These are phyloP conservation scores for Cercospora canescens DNA, from an alignment of 2,329 filamentous ascomycete genomes.

Conservation along the genomic window DNA sequence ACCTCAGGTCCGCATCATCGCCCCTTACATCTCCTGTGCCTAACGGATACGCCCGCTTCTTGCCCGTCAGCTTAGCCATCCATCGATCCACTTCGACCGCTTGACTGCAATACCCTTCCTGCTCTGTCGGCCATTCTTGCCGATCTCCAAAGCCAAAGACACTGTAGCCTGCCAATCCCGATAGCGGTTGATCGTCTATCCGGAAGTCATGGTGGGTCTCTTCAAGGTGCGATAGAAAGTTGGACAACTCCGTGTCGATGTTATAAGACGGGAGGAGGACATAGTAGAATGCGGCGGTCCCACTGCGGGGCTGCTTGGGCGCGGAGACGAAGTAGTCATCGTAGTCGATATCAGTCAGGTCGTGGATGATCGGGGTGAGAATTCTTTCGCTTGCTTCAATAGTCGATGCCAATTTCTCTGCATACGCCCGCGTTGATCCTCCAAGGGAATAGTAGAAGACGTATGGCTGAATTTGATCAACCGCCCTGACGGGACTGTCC, in stretches of 20 bases:
- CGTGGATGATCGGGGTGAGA: conserved; percentile 65
- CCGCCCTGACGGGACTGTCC: conserved; percentile 1
- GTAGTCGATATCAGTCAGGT: conserved; percentile 84
- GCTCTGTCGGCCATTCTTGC: conserved; percentile 88
- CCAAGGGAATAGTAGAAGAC: conserved; percentile 91
- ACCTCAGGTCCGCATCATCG: conserved; percentile 60
- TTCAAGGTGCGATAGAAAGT: conserved; percentile 79
- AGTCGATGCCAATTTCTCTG: conserved; percentile 62
- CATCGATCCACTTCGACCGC: conserved; percentile 88
- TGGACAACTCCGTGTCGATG: conserved; percentile 88
- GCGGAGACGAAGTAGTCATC: conserved; percentile 87
- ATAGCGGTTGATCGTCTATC: conserved; percentile 84
- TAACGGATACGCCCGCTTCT: conserved; percentile 83
- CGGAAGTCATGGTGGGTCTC: conserved; percentile 97
- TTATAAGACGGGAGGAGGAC: conserved; percentile 89
- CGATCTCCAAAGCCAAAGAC: conserved; percentile 93
- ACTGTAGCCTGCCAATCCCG: conserved; percentile 76
- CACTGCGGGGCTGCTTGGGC: conserved; percentile 65
- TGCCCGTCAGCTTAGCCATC: conserved; percentile 91
- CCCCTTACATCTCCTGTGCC: conserved; percentile 81
- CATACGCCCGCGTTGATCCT: conserved; percentile 75
- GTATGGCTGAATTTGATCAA: conserved; percentile 61
- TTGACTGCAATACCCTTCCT: conserved; percentile 90
- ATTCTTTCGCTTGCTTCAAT: conserved; percentile 43
- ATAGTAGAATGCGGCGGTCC: conserved; percentile 71